Conservation (phyloP, 148 eudicot genomes). For the Cornus controversa region DNA sequence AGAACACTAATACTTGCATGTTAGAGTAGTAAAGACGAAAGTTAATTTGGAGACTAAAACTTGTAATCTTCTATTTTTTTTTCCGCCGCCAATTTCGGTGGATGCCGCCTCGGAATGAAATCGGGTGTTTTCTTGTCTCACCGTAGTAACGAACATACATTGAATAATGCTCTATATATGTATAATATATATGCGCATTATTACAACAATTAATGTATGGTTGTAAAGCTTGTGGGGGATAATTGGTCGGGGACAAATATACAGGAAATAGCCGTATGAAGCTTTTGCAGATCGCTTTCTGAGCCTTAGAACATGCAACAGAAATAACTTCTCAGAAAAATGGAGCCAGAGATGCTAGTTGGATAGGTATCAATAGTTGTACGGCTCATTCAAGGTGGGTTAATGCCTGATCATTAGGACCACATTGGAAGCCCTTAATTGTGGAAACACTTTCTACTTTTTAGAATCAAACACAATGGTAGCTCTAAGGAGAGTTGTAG, state of each 20-base stretch:
- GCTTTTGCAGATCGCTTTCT: slow-evolving; percentile 17
- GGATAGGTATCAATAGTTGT: slow-evolving; percentile 16
- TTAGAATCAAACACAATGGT: too few relatives aligned
- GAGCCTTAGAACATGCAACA: slow-evolving; percentile 45
- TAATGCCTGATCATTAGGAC: slow-evolving; percentile 1
- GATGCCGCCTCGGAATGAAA: too few relatives aligned
- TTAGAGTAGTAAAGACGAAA: too few relatives aligned
- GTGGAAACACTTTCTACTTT: background rate
- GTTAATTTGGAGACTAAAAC: too few relatives aligned
- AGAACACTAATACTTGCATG: too few relatives aligned
- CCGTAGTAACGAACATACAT: too few relatives aligned
- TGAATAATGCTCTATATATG: background rate
- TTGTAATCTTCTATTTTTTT: too few relatives aligned
- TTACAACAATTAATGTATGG: background rate
- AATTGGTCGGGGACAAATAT: slow-evolving; percentile 16
- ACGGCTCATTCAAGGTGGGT: slow-evolving; percentile 16
- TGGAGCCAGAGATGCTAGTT: slow-evolving; percentile 8
- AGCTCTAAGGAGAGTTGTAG: too few relatives aligned
- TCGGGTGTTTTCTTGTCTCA: too few relatives aligned
- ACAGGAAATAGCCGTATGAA: slow-evolving; percentile 10
- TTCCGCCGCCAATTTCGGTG: too few relatives aligned
- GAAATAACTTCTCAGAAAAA: slow-evolving; percentile 2
- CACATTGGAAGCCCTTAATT: background rate
- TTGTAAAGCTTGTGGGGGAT: background rate
- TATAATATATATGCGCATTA: background rate